Conservation (phyloP, 345 rosid species). For the Hypericum perforatum region DNA sequence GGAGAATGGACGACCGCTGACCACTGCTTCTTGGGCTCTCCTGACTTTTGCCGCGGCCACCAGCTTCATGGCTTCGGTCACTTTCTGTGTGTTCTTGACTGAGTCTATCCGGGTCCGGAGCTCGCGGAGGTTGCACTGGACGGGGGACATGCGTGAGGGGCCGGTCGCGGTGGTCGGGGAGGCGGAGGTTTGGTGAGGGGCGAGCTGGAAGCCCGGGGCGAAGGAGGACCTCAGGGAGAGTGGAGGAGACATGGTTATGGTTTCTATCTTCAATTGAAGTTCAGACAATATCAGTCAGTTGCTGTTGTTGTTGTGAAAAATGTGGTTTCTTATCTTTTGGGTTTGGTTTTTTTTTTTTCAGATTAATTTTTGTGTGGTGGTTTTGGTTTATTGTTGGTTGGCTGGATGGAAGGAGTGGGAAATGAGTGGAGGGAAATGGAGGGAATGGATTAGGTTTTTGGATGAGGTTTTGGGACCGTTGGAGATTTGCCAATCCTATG, state of each 20-base stretch:
- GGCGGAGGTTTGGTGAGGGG: conserved; percentile 26
- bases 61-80: conserved; percentile 98
- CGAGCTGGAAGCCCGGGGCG: conserved; percentile 44
- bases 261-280: no score
- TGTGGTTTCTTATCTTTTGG: no score
- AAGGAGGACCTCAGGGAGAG: conserved; percentile 60
- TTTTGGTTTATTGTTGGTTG: conserved; percentile 4
- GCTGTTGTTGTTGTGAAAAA: no score
- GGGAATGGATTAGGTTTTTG: not conserved
- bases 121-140: conserved; percentile 78
- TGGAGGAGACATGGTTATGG: conserved; percentile 66
- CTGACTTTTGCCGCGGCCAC: conserved; percentile 96
- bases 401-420: conserved; percentile 7
- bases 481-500: no score
- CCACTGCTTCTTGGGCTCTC: conserved; percentile 95
- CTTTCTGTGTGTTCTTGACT: conserved; percentile 87
- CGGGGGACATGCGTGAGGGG: conserved; percentile 38
- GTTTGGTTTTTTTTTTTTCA: no score
- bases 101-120: conserved; percentile 68
- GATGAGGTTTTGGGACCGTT: no score
- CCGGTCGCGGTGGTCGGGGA: conserved; percentile 26
- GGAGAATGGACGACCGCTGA: conserved; percentile 79
- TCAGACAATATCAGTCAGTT: no score
- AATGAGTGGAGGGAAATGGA: conserved; percentile 5
- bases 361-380: no score